Evolutionary conservation across 2,329 filamentous ascomycete genomes (phyloP).

Genomic region (Coniochaeta pulveracea): DNA sequence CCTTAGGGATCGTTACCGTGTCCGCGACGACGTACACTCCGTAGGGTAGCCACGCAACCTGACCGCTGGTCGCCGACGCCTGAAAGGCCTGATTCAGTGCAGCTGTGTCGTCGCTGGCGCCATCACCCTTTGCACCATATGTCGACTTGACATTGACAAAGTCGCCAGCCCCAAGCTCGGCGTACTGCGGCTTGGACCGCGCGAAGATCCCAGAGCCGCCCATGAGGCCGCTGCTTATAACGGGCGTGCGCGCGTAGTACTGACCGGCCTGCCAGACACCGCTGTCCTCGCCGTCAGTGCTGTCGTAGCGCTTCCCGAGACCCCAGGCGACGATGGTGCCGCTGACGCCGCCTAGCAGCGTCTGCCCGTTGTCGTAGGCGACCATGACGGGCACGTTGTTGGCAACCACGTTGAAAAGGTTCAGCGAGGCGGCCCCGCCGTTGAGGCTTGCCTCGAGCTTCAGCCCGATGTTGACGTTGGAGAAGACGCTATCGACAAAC

Average conservation of each 20-base stretch:
- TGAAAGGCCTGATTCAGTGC: slow-evolving; percentile 4
- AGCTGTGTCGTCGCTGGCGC: slow-evolving; percentile 6
- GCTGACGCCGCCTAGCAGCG: background rate
- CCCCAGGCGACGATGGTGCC: background rate
- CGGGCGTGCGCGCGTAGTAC: background rate
- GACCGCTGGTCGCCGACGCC: background rate
- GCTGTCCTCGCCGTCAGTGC: background rate
- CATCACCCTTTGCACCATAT: slow-evolving; percentile 39
- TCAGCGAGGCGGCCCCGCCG: background rate
- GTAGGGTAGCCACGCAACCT: slow-evolving; percentile 2
- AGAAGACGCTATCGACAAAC: background rate
- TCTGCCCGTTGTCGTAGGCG: background rate
- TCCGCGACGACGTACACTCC: slow-evolving; percentile 2
- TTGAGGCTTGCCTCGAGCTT: background rate
- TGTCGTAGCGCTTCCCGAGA: background rate
- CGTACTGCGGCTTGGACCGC: slow-evolving; percentile 7
- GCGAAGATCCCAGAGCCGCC: slow-evolving; percentile 5
- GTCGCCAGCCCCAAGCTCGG: slow-evolving; percentile 2
- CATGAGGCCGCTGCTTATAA: background rate
- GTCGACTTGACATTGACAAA: slow-evolving; percentile 15
- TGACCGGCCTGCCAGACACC: background rate
- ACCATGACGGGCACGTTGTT: background rate
- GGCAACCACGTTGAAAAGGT: background rate
- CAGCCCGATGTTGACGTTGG: background rate
- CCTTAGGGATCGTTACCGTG: slow-evolving; percentile 17